Evolutionary conservation across 1,284 basidiomycete species (phyloP).

Genomic region (Cryptococcus depauperatus): DNA sequence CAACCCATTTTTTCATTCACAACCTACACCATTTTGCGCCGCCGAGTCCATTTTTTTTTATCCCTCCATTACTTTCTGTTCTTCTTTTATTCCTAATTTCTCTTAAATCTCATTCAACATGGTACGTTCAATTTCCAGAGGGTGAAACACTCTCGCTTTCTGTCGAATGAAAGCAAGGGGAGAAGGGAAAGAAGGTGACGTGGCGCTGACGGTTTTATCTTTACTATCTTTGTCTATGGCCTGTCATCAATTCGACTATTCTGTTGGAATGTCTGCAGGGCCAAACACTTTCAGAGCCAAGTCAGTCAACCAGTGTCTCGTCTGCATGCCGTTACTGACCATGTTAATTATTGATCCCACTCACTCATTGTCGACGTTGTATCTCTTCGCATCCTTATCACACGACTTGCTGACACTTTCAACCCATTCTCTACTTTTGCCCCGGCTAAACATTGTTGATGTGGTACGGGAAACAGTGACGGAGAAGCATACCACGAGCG

Average conservation of each 20-base stretch:
- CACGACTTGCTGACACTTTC: constrained; percentile 9
- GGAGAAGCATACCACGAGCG: constrained; percentile 73
- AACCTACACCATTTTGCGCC: neutral
- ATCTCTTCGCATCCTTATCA: constrained; percentile 13
- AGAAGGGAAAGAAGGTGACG: constrained; percentile 1
- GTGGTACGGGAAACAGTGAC: constrained; percentile 52
- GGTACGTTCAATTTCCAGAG: too few relatives aligned
- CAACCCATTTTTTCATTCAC: neutral
- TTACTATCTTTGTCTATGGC: neutral
- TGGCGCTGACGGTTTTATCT: constrained; percentile 8
- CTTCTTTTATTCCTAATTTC: neutral
- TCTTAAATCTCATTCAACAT: neutral
- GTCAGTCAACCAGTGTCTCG: constrained; percentile 22
- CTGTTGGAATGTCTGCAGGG: constrained; percentile 30
- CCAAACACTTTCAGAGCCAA: constrained; percentile 46
- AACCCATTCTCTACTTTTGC: too few relatives aligned
- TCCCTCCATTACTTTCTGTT: neutral
- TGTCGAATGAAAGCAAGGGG: too few relatives aligned
- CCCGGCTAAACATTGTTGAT: too few relatives aligned
- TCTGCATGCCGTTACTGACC: neutral
- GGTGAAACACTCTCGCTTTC: too few relatives aligned
- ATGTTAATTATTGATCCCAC: neutral
- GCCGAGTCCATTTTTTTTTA: constrained; percentile 1
- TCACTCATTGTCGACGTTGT: too few relatives aligned
- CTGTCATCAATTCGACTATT: neutral